Base-by-base conservation (phyloP, 345 rosid species). In the Aquilaria malaccensis region DNA sequence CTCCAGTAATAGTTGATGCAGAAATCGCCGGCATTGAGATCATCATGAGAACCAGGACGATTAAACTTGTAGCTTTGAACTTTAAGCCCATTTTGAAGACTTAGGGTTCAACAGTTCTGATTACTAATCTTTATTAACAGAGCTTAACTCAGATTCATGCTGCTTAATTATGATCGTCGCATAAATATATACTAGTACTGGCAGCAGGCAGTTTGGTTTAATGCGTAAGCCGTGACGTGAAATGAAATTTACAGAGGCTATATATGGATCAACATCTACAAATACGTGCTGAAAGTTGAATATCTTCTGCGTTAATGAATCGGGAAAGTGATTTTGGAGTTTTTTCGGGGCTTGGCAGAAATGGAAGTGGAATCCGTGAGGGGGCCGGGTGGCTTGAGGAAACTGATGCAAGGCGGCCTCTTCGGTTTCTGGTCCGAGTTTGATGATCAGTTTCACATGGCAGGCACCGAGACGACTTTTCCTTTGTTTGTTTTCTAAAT, bases 321-420 rank as follows among this genome's bases (percentile, higher is more conserved):
- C 43, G 62, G 52, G 70, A 22, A 22, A 22, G 22, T 22, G 62
- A 33, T 7, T 72, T 82, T 80, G 86, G 77, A 80, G 45, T 55
- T 54, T 62, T 64, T 72, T 76, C 61, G 71, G 68, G 69, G 60
- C 37, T 50, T 72, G 63, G 75, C 84, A 65, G 79, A 77, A 73
- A 74, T 78, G 85, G 66, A 87, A 71, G 81, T 50, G 37, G 33
- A 59, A 58, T 74, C 86, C 86, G 87, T 87, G 88, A 84, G 76
- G 70, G 61, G 56, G 22, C 48, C 60, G 22, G 22, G 22, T 22
- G 22, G 22, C 22, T 22, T 22, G 22, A 22, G 22, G 22, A 22
- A 22, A 22, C 22, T 22, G 22, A 22, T 22, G 22, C 22, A 22
- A 22, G 22, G 22, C 0, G 22, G 22, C 22, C 22, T 22, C 22